Percentiles rank a stretch among this genome's conserved stretches.
phyloP scores from a whole-genome alignment of 345 rosid genomes.

The Salix arbutifolia region DNA sequence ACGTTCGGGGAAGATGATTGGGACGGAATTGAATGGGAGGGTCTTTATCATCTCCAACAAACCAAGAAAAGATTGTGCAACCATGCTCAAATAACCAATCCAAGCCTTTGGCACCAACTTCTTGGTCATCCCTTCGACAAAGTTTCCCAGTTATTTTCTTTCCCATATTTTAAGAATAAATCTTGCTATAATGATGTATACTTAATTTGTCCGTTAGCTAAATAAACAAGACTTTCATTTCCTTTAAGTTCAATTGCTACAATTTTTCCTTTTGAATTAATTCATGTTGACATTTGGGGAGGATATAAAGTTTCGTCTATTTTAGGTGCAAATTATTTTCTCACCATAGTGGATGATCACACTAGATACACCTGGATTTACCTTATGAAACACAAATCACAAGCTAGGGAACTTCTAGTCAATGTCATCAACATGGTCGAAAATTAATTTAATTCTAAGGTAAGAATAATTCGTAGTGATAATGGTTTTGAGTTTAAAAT shows the following conservation, averaged over 20 bases:
- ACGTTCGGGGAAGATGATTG: not conserved
- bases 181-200: not conserved
- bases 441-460: no score
- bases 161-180: not conserved
- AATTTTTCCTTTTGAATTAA: no score
- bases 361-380: no score
- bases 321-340: no score
- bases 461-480: no score
- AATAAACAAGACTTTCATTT: not conserved
- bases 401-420: no score
- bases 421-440: no score
- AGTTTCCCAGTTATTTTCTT: not conserved
- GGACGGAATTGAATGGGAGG: not conserved
- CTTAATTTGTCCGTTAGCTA: not conserved
- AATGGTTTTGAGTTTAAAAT: no score
- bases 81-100: not conserved
- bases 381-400: no score
- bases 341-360: no score
- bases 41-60: not conserved
- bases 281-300: no score
- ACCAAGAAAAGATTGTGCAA: not conserved
- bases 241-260: not conserved
- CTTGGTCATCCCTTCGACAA: not conserved
- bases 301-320: no score
- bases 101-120: not conserved